Percentiles rank a stretch among this genome's conserved stretches.
phyloP scores from a whole-genome alignment of 805 yeast genomes.

The Priceomyces melissophilus region DNA sequence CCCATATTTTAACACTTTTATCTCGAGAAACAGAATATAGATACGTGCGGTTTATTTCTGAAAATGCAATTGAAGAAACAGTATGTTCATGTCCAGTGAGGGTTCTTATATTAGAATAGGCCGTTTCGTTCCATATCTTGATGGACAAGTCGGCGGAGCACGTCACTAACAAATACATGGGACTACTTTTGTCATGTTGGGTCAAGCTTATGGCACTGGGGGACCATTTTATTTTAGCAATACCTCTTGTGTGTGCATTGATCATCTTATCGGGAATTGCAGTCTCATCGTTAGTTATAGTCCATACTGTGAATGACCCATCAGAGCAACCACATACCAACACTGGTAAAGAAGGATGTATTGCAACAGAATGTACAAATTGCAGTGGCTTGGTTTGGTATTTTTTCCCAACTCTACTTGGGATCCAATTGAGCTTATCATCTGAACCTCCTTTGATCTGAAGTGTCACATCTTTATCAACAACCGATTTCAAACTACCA shows the following conservation, averaged over 20 bases:
- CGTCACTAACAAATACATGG: conserved; percentile 40
- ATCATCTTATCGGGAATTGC: conserved; percentile 58
- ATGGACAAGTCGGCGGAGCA: conserved; percentile 54
- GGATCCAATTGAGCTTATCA: conserved; percentile 59
- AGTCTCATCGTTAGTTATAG: conserved; percentile 49
- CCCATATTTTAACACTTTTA: conserved; percentile 60
- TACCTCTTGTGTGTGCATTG: conserved; percentile 72
- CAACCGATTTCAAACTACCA: conserved; percentile 44
- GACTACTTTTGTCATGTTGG: conserved; percentile 12
- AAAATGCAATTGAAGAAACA: conserved; percentile 60
- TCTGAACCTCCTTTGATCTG: not conserved
- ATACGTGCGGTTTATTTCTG: conserved; percentile 41
- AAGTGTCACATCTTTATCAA: conserved; percentile 26
- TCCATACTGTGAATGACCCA: conserved; percentile 75
- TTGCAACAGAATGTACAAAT: conserved; percentile 56
- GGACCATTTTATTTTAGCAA: conserved; percentile 59
- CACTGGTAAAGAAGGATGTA: conserved; percentile 74
- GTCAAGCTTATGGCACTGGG: conserved; percentile 29
- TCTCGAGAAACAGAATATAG: conserved; percentile 66
- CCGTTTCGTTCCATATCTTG: conserved; percentile 67
- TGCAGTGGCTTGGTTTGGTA: conserved; percentile 52
- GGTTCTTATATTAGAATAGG: conserved; percentile 53
- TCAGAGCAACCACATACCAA: conserved; percentile 66
- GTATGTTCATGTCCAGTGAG: conserved; percentile 87
- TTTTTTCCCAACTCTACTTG: conserved; percentile 42